Base-by-base conservation (phyloP, 1,139 yeast genomes). In the Trichomonascaceae sp. region DNA sequence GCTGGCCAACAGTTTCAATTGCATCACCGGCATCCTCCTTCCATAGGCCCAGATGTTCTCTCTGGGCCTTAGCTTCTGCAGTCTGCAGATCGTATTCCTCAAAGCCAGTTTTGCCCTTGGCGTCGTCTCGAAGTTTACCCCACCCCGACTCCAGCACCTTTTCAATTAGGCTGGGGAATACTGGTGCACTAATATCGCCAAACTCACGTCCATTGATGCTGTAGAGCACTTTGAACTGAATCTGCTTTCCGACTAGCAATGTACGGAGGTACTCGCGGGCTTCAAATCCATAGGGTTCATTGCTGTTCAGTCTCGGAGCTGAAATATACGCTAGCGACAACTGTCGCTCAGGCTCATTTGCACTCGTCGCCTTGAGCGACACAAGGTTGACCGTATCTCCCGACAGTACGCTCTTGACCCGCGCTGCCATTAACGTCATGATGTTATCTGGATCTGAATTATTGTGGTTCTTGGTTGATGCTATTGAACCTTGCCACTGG, bases 321-420 rank as follows among this genome's bases (percentile, higher is more conserved):
- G 74, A 65, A 30, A 79, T 71, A 46, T 70, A 67, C 5, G 81
- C 77, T 44, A 79, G 67, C 2, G 84, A 68, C 37, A 80, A 60
- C 27, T 67, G 52, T 45, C 81, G 64, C 54, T 79, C 92, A 27
- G 74, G 71, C 31, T 67, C 52, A 26, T 60, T 42, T 26, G 65
- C 50, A 13, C 42, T 41, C 11, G 52, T 43, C 4, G 54, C 47
- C 32, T 46, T 47, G 29, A 47, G 45, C 2, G 84, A 80, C n/a
- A 67, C 65, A 43, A 80, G 65, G 28, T 77, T 69, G 31, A 80
- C 50, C n/a, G 87, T 74, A 57, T 80, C 92, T 4, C 81, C 85
- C 33, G 82, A 76, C 29, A 76, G 54, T 17, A 79, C 82, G 34
- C 74, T 67, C 52, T 78, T 78, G 36, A 80, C 89, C 34, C 49